Percentiles rank a stretch among this genome's conserved stretches.
Conservation (phyloP, 768 basidiomycete genomes). For the Tylopilus sp. region DNA sequence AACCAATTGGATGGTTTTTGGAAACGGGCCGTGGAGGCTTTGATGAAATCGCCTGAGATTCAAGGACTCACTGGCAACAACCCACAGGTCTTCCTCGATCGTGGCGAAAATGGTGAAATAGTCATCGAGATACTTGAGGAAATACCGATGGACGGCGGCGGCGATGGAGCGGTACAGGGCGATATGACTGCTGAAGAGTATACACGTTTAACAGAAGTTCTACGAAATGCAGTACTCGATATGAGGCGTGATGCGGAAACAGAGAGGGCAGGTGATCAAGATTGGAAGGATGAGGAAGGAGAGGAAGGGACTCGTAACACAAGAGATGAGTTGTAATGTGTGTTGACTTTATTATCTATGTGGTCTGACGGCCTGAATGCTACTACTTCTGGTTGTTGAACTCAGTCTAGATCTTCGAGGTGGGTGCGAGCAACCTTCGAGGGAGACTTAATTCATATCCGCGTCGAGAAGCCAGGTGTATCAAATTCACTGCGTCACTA, state of each 20-base stretch:
- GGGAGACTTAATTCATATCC: constrained; percentile 22
- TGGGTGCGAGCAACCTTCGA: constrained; percentile 1
- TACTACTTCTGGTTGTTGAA: constrained; percentile 10
- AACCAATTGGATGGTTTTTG: constrained; percentile 21
- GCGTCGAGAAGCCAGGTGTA: constrained; percentile 21
- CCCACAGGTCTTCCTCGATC: constrained; percentile 42
- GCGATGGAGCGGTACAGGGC: constrained; percentile 17
- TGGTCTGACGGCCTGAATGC: constrained; percentile 15
- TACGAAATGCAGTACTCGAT: constrained; percentile 54
- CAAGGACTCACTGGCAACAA: constrained; percentile 27
- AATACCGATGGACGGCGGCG: constrained; percentile 33
- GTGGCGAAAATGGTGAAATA: constrained; percentile 39
- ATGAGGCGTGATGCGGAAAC: constrained; percentile 36
- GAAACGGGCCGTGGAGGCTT: constrained; percentile 28
- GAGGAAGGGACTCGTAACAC: constrained; percentile 29
- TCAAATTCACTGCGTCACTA: constrained; percentile 6
- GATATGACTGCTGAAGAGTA: constrained; percentile 38
- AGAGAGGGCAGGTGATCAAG: constrained; percentile 18
- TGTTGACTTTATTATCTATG: constrained; percentile 17
- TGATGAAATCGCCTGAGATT: constrained; percentile 31
- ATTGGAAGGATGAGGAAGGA: constrained; percentile 30
- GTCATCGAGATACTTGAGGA: constrained; percentile 47
- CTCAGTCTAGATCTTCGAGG: constrained; percentile 6
- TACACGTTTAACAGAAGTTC: constrained; percentile 45
- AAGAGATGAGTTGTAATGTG: constrained; percentile 33